A percentile compares a stretch with the other conserved stretches of the same genome.
Conservation (phyloP, 2,329 filamentous ascomycete species). For the Ambrosiella cleistominuta region DNA sequence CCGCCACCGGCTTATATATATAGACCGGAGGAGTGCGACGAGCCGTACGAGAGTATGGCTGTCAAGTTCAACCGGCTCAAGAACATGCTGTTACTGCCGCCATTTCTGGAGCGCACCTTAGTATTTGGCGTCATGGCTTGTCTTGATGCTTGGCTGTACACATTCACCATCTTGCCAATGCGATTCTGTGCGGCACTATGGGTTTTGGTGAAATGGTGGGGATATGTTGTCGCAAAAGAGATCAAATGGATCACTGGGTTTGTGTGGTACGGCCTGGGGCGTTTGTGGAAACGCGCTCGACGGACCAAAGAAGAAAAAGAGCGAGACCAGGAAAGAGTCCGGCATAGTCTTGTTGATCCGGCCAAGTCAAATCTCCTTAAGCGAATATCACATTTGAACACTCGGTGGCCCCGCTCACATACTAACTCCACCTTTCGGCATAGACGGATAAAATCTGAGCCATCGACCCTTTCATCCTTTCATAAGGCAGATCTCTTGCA, state of each 20-base stretch:
- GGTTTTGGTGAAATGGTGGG: constrained; percentile 66
- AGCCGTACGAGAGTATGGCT: constrained; percentile 78
- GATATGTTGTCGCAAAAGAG: constrained; percentile 53
- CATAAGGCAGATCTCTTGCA: constrained; percentile 94
- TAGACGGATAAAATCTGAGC: constrained; percentile 63
- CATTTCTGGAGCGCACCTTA: constrained; percentile 66
- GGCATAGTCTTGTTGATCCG: background rate
- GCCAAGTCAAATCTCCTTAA: constrained; percentile 7
- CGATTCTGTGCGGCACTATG: constrained; percentile 67
- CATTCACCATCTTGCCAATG: constrained; percentile 84
- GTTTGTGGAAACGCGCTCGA: constrained; percentile 47
- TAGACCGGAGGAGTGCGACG: constrained; percentile 36
- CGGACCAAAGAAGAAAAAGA: background rate
- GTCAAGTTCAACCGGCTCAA: constrained; percentile 82
- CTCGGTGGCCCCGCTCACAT: constrained; percentile 17
- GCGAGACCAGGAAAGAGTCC: background rate
- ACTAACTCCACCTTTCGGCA: constrained; percentile 30
- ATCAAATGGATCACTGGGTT: constrained; percentile 53
- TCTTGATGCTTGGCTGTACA: constrained; percentile 90
- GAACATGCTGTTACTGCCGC: constrained; percentile 72
- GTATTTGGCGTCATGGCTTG: constrained; percentile 82
- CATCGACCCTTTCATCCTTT: constrained; percentile 67
- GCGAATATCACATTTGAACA: constrained; percentile 13
- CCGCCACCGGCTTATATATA: constrained; percentile 51
- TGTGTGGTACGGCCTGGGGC: constrained; percentile 61